Evolutionary conservation across 495 filamentous ascomycete species (phyloP).

Genomic region (Pseudevernia furfuracea): DNA sequence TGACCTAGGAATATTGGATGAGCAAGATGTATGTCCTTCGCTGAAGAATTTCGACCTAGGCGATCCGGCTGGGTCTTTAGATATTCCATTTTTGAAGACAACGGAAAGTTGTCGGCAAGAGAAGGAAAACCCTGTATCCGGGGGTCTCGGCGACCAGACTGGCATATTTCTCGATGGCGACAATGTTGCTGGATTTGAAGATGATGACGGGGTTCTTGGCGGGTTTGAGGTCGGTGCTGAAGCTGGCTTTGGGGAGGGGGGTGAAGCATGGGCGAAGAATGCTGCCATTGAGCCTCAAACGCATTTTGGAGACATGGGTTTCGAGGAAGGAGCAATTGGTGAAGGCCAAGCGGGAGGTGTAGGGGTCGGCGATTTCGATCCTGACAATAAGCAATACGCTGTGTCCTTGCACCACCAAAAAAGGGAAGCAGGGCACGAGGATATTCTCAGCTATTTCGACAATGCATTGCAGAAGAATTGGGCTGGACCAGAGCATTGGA

Average conservation of each 20-base stretch:
- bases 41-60: slow-evolving; percentile 89
- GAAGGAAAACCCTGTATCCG: slow-evolving; percentile 43
- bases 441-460: slow-evolving; percentile 96
- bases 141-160: slow-evolving; percentile 56
- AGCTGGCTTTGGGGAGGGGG: slow-evolving; percentile 62
- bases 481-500: slow-evolving; percentile 98
- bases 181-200: slow-evolving; percentile 70
- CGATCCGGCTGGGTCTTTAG: slow-evolving; percentile 69
- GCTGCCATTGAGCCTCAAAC: slow-evolving; percentile 55
- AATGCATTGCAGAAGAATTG: slow-evolving; percentile 92
- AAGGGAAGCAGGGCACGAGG: slow-evolving; percentile 63
- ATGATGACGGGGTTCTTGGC: slow-evolving; percentile 57
- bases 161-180: slow-evolving; percentile 79
- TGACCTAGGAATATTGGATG: slow-evolving; percentile 63
- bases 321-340: slow-evolving; percentile 29
- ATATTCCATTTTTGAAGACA: slow-evolving; percentile 87
- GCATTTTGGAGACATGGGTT: slow-evolving; percentile 38
- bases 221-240: slow-evolving; percentile 68
- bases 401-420: slow-evolving; percentile 61
- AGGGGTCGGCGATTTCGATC: slow-evolving; percentile 53
- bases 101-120: slow-evolving; percentile 77
- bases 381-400: slow-evolving; percentile 53
- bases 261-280: slow-evolving; percentile 59
- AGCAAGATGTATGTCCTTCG: slow-evolving; percentile 90
- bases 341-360: slow-evolving; percentile 48